Base-by-base conservation (phyloP, 2,329 filamentous ascomycete species). In the Colletotrichum camelliae region DNA sequence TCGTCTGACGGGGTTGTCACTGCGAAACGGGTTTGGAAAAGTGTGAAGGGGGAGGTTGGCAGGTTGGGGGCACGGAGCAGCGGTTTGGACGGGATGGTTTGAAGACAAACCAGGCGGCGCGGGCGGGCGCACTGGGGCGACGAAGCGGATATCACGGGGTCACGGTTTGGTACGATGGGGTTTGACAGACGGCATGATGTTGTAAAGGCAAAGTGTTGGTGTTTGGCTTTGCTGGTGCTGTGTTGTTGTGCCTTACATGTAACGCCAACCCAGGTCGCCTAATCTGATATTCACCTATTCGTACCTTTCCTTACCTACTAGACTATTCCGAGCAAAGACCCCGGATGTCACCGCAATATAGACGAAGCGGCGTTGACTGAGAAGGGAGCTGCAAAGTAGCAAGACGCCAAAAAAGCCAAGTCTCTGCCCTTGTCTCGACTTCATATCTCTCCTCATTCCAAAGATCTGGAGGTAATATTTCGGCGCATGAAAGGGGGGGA, bases 341-440 rank as follows among this genome's bases (percentile, higher is more conserved):
- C 39, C 39, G 39, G 39, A 43, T 43, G 39, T 43, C 39, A 43
- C 39, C 24, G n/a, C 52, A 58, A 33, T 60, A 39, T 68, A 68
- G 31, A 31, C 33, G 66, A 68, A 27, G 66, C 66, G 31, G 60
- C 15, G 39, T 27, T 67, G 65, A 68, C 66, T 58, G 66, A 58
- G 52, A 68, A 68, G 66, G 55, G 52, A 61, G 52, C 16, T 13
- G 35, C 33, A 18, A 35, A 18, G 39, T 10, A 55, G 43, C 12
- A 21, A 8, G 31, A 58, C 12, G 31, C 13, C 7, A 27, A 27
- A 61, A 61, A 67, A 69, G 52, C 61, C 68, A 67, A 62, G 62
- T 57, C 60, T 66, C 13, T 55, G 21, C 55, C 62, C 68, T 67
- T 72, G 69, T 72, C 72, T 75, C 48, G 31, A 67, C 69, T 33